These are phyloP conservation scores for Neurospora intermedia DNA, from an alignment of 495 filamentous ascomycete genomes.

Conservation along the genomic window DNA sequence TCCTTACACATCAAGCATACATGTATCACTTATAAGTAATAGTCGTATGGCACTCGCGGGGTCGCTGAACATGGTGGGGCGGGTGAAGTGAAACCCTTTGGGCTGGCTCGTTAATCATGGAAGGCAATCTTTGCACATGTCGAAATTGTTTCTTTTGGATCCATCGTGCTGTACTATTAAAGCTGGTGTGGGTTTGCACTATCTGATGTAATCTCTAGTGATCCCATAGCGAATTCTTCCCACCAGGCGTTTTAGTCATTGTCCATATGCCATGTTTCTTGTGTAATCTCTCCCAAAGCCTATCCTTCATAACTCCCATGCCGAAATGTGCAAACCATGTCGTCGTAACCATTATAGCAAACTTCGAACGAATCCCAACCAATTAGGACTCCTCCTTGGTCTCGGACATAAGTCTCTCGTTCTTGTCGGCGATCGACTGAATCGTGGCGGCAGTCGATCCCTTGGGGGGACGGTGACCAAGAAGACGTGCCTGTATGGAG, in stretches of 20 bases:
- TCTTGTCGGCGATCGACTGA: conserved; percentile 23
- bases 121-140: neutral
- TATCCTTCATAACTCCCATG: neutral
- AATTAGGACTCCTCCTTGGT: neutral
- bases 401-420: conserved; percentile 1
- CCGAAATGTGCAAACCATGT: neutral
- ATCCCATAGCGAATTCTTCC: neutral
- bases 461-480: conserved; percentile 15
- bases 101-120: neutral
- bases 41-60: neutral
- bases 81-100: neutral
- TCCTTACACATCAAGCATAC: neutral
- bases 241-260: neutral
- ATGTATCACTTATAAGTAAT: neutral
- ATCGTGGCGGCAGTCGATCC: conserved; percentile 19
- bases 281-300: neutral
- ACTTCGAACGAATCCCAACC: neutral
- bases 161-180: neutral
- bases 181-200: neutral
- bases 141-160: neutral
- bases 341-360: neutral
- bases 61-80: neutral
- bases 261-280: neutral
- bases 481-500: conserved; percentile 11
- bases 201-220: neutral